Evolutionary conservation across 1,139 yeast genomes (phyloP).

Genomic region (Pichia sp.): DNA sequence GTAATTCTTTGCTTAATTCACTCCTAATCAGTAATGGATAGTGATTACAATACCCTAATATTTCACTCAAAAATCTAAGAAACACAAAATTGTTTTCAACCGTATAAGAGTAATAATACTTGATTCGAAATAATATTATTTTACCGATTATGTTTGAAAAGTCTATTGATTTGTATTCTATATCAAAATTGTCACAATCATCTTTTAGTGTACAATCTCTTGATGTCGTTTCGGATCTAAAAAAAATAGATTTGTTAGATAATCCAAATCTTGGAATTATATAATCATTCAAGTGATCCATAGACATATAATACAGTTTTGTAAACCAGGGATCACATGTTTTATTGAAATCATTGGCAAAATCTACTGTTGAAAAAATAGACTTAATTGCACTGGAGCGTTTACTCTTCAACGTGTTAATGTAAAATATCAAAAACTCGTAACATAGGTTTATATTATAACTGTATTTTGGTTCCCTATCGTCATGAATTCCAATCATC

Average conservation of each 20-base stretch:
- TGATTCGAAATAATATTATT: background rate
- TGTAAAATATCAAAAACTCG: background rate
- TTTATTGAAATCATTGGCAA: background rate
- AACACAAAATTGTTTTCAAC: background rate
- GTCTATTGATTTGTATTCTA: background rate
- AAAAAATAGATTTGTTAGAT: background rate
- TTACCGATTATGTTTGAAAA: background rate
- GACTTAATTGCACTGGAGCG: background rate
- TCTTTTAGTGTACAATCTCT: background rate
- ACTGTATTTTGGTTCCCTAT: background rate
- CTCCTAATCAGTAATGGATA: background rate
- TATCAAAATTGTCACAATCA: background rate
- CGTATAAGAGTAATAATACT: background rate
- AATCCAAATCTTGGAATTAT: background rate
- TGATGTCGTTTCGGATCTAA: background rate
- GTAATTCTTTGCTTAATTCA: background rate
- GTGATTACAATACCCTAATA: background rate
- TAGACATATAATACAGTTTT: background rate
- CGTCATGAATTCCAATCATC: background rate
- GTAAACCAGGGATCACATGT: background rate
- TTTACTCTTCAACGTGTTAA: background rate
- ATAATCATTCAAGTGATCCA: background rate
- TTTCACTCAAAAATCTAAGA: background rate
- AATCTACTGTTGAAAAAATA: background rate
- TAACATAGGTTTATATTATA: background rate